phyloP scores from a whole-genome alignment of 2,329 filamentous ascomycete species.

The Magnaporthiopsis rhizophila region DNA sequence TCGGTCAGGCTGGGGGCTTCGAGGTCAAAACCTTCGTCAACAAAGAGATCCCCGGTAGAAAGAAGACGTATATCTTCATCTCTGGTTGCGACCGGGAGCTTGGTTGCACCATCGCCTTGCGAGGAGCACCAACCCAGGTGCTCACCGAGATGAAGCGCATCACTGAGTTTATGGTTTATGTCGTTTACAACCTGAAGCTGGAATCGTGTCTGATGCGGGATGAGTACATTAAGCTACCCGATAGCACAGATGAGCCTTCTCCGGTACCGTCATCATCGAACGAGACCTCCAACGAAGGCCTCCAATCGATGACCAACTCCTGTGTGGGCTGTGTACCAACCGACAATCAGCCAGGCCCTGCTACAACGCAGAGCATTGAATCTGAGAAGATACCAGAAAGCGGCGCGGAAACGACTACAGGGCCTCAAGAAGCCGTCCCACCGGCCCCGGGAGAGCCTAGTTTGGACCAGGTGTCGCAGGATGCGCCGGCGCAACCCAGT shows the following conservation, averaged over 20 bases:
- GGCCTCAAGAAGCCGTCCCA: background rate
- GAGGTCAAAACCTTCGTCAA: constrained; percentile 95
- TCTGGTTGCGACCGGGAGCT: constrained; percentile 84
- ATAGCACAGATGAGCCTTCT: constrained; percentile 41
- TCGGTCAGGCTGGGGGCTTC: constrained; percentile 77
- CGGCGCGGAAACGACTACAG: background rate
- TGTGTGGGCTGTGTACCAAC: background rate
- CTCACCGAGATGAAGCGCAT: constrained; percentile 81
- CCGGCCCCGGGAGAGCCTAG: background rate
- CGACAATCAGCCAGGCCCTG: constrained; percentile 7
- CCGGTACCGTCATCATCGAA: constrained; percentile 28
- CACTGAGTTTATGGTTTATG: constrained; percentile 98
- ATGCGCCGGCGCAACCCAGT: constrained; percentile 14
- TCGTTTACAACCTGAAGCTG: constrained; percentile 93
- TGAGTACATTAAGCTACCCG: constrained; percentile 78
- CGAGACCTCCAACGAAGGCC: constrained; percentile 27
- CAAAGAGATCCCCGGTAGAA: constrained; percentile 61
- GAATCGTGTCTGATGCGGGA: constrained; percentile 93
- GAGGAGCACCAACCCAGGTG: constrained; percentile 65
- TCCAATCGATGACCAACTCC: constrained; percentile 21
- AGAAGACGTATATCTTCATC: constrained; percentile 93
- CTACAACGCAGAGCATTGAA: constrained; percentile 10
- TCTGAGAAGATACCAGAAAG: background rate
- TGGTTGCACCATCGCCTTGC: constrained; percentile 87
- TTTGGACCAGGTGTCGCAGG: background rate